A percentile compares a stretch with the other conserved stretches of the same genome.
Conservation (phyloP, 257 asterid genomes). For the Gentiana dahurica region DNA sequence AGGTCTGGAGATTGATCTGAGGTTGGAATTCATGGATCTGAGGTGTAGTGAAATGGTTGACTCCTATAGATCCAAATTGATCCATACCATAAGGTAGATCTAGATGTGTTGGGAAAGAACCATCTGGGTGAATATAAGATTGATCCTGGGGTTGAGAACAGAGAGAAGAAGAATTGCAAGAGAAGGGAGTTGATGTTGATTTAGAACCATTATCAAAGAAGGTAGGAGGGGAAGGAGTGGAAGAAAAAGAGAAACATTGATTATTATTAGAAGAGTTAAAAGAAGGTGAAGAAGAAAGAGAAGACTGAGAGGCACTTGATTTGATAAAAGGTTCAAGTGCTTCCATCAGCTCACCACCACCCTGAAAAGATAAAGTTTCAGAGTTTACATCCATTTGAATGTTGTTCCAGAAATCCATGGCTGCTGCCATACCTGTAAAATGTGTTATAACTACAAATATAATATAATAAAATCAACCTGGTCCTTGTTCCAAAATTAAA, state of each 20-base stretch:
- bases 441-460: background rate
- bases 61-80: constrained; percentile 29
- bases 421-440: constrained; percentile 43
- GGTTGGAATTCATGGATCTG: constrained; percentile 56
- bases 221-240: background rate
- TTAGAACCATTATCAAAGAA: background rate
- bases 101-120: constrained; percentile 8
- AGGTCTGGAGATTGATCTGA: constrained; percentile 27
- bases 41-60: constrained; percentile 28
- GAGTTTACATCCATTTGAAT: constrained; percentile 19
- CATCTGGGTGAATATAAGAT: constrained; percentile 17
- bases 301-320: constrained; percentile 39
- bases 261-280: background rate
- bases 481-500: constrained; percentile 42
- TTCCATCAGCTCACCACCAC: constrained; percentile 76
- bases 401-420: constrained; percentile 70
- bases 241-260: background rate
- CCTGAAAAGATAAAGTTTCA: constrained; percentile 34
- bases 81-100: constrained; percentile 19
- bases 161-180: constrained; percentile 23
- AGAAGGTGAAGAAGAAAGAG: constrained; percentile 6
- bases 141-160: constrained; percentile 11
- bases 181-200: constrained; percentile 12
- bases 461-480: constrained; percentile 27
- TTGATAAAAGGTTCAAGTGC: constrained; percentile 96